Base-by-base conservation (phyloP, 495 filamentous ascomycete species). In the Tuber calosporum region DNA sequence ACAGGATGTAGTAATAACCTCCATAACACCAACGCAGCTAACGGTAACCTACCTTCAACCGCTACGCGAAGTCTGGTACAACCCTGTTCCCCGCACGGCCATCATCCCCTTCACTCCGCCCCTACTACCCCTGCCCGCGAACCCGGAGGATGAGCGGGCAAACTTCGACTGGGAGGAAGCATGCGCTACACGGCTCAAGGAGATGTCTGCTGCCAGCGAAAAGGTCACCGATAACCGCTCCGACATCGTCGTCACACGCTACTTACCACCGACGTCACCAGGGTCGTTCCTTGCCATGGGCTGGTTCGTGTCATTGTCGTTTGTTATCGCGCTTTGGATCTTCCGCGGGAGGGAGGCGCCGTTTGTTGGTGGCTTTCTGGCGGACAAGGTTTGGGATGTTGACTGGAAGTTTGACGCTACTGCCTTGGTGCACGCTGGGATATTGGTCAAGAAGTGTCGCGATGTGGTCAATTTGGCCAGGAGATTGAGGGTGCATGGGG, bases 391-490 rank as follows among this genome's bases (percentile, higher is more conserved):
- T 79, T 72, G 77, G 53, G 17, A 73, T 48, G 75, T 72, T 4
- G 79, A 81, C 70, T 80, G 74, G 80, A 79, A 78, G 72, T 79
- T 81, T 40, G 81, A 77, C 66, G 75, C 74, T 15, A 73, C 79
- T 13, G 80, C 77, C 43, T 19, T 75, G 20, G 45, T 81, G 42
- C 80, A 81, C 71, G 78, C 80, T 11, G 80, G 66, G 11, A 75
- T 81, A 1, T 66, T 81, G 68, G 74, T 81, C 30, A 81, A 81
- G 80, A 79, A 81, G 79, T 71, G 77, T 37, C 73, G 72, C 53
- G 80, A 81, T 72, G 39, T 81, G 37, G 79, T 76, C 68, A 71
- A 73, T 40, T 66, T 81, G 77, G 75, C 43, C 17, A 62, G 75
- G 43, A 73, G 41, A 72, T 43, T 81, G 67, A 71, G 73, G 41